A percentile compares a stretch with the other conserved stretches of the same genome.
Conservation (phyloP, 2,329 filamentous ascomycete genomes). For the Cercospora sp. region DNA sequence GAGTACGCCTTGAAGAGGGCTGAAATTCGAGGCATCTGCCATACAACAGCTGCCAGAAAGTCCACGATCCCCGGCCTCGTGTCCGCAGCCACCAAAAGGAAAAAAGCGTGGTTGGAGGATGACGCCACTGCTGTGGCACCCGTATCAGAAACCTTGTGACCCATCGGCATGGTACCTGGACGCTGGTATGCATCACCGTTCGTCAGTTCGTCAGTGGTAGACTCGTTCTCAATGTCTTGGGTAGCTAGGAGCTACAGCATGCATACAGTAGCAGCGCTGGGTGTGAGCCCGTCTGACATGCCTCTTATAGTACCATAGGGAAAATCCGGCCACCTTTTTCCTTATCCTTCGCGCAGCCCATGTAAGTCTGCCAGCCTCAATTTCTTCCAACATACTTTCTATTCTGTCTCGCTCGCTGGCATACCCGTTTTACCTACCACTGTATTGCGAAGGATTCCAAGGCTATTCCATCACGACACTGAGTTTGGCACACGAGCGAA, state of each 20-base stretch:
- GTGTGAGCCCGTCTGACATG: constrained; percentile 14
- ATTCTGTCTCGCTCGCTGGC: constrained; percentile 8
- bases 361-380: constrained; percentile 9
- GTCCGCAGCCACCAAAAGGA: not conserved
- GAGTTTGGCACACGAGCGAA: not conserved
- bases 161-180: constrained; percentile 5
- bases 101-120: constrained; percentile 5
- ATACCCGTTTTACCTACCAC: constrained; percentile 5
- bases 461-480: not conserved
- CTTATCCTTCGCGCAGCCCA: not conserved
- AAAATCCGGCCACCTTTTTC: constrained; percentile 10
- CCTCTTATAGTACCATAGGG: not conserved
- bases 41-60: not conserved
- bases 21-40: not conserved
- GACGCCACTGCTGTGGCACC: constrained; percentile 16
- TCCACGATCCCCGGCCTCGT: not conserved
- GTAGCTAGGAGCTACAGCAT: not conserved
- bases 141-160: constrained; percentile 8
- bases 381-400: constrained; percentile 12
- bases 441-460: not conserved
- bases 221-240: constrained; percentile 3
- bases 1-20: not conserved
- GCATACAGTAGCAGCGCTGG: not conserved
- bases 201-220: not conserved
- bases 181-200: not conserved